Evolutionary conservation across 371 early-diverging fungal genomes (phyloP).

Genomic region (Rhizomucor pusillus): DNA sequence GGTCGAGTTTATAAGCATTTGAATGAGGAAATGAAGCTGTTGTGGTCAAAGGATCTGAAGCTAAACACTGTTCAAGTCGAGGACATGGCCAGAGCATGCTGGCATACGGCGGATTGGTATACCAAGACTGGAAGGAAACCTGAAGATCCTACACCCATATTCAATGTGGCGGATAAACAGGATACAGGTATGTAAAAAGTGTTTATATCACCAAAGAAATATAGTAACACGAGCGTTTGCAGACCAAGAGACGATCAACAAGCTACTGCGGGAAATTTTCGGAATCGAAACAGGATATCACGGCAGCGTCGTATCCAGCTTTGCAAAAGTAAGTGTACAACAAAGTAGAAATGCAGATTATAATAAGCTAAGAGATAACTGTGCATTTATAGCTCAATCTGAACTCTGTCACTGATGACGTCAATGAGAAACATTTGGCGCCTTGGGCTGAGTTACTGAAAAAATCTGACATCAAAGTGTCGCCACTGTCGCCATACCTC

Average conservation of each 20-base stretch:
- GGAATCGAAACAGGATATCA: slow-evolving; percentile 84
- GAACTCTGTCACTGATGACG: slow-evolving; percentile 81
- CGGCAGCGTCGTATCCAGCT: slow-evolving; percentile 72
- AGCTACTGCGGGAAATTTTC: slow-evolving; percentile 67
- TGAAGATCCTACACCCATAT: slow-evolving; percentile 29
- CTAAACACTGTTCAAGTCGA: slow-evolving; percentile 91
- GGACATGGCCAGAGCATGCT: slow-evolving; percentile 81
- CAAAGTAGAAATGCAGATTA: background rate
- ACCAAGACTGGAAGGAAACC: slow-evolving; percentile 20
- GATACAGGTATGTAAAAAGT: slow-evolving; percentile 58
- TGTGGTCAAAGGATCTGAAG: slow-evolving; percentile 88
- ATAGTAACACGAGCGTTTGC: background rate
- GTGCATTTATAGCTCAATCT: slow-evolving; percentile 59
- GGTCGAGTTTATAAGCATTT: slow-evolving; percentile 86
- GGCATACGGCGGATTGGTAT: slow-evolving; percentile 68
- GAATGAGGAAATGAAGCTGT: slow-evolving; percentile 83
- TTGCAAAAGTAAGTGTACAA: slow-evolving; percentile 66
- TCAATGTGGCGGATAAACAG: slow-evolving; percentile 78
- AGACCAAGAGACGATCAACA: slow-evolving; percentile 83
- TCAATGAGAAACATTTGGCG: slow-evolving; percentile 87
- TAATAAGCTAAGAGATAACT: background rate
- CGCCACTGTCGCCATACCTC: slow-evolving; percentile 92
- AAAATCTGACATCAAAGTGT: slow-evolving; percentile 63
- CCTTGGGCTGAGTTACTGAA: slow-evolving; percentile 71
- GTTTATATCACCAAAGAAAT: background rate